These are phyloP conservation scores for Botryosphaeria dothidea DNA, from an alignment of 2,329 filamentous ascomycete species.

Conservation along the genomic window DNA sequence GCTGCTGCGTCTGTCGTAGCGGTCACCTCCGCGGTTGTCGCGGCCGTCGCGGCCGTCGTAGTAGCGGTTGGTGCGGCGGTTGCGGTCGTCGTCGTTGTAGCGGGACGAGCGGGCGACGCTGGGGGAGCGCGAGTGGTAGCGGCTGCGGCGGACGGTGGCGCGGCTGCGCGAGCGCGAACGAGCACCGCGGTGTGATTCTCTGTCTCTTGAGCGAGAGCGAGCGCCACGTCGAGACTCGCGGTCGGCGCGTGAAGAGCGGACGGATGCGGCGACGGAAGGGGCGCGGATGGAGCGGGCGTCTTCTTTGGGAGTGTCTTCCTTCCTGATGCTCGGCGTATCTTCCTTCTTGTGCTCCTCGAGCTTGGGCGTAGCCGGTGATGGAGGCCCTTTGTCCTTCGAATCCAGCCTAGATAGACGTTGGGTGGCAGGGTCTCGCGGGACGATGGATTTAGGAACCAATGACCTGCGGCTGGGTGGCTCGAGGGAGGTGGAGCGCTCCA, in stretches of 20 bases:
- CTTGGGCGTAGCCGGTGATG: slow-evolving; percentile 1
- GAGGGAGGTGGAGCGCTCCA: slow-evolving; percentile 40
- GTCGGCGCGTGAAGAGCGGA: slow-evolving; percentile 19
- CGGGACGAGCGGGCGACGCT: slow-evolving; percentile 30
- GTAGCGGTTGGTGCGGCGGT: slow-evolving; percentile 23
- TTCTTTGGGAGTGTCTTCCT: slow-evolving; percentile 6
- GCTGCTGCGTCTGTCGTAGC: background rate
- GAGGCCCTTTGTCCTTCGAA: slow-evolving; percentile 3
- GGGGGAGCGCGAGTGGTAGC: slow-evolving; percentile 23
- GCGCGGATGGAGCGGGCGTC: slow-evolving; percentile 5
- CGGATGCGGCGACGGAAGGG: slow-evolving; percentile 6
- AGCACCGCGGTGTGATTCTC: slow-evolving; percentile 22
- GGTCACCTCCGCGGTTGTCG: slow-evolving; percentile 22
- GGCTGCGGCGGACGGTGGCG: slow-evolving; percentile 4
- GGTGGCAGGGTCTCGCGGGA: slow-evolving; percentile 29
- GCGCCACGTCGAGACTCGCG: slow-evolving; percentile 25
- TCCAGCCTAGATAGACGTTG: slow-evolving; percentile 33
- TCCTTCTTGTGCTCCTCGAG: background rate
- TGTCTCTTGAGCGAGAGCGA: slow-evolving; percentile 14
- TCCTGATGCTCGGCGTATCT: background rate
- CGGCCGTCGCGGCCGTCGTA: slow-evolving; percentile 24
- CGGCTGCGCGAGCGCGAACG: slow-evolving; percentile 34
- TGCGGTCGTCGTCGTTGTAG: slow-evolving; percentile 25
- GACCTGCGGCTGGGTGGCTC: slow-evolving; percentile 42
- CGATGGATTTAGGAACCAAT: slow-evolving; percentile 31